These are phyloP conservation scores for Suillus cothurnatus DNA, from an alignment of 768 basidiomycete species.

Conservation along the genomic window DNA sequence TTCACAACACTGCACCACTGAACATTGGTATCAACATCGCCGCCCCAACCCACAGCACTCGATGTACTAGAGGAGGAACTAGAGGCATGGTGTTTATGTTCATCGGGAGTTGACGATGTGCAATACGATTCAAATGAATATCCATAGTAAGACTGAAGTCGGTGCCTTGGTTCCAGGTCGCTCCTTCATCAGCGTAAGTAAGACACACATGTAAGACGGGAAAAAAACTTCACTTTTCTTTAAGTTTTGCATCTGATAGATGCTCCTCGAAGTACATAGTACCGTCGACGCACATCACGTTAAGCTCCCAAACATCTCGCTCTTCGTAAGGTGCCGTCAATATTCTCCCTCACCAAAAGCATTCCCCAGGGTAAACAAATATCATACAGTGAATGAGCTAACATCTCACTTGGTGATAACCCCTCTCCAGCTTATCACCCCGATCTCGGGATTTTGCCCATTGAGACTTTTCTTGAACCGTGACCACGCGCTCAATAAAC, in stretches of 20 bases:
- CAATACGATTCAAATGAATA: constrained; percentile 92
- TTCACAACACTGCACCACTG: constrained; percentile 92
- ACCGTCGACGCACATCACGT: constrained; percentile 75
- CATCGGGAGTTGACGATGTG: constrained; percentile 46
- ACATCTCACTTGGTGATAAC: constrained; percentile 76
- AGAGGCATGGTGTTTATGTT: constrained; percentile 22
- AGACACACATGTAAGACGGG: neutral
- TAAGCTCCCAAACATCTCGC: constrained; percentile 77
- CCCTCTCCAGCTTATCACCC: constrained; percentile 75
- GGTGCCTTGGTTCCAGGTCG: constrained; percentile 63
- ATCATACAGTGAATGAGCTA: constrained; percentile 7
- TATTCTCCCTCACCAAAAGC: constrained; percentile 58
- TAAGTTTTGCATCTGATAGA: constrained; percentile 54
- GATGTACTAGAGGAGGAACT: constrained; percentile 38
- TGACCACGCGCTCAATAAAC: constrained; percentile 60
- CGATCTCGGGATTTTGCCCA: constrained; percentile 43
- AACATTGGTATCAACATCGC: constrained; percentile 83
- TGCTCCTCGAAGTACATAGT: constrained; percentile 80
- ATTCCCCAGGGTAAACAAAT: constrained; percentile 19
- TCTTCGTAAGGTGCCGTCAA: constrained; percentile 83
- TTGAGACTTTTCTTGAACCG: constrained; percentile 40
- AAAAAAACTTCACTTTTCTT: constrained; percentile 57
- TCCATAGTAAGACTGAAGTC: constrained; percentile 74
- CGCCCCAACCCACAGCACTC: constrained; percentile 60
- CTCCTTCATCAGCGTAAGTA: constrained; percentile 46